Percentiles rank a stretch among this genome's conserved stretches.
Conservation (phyloP, 108 stramenopile genomes). For the Poteriospumella lacustris region DNA sequence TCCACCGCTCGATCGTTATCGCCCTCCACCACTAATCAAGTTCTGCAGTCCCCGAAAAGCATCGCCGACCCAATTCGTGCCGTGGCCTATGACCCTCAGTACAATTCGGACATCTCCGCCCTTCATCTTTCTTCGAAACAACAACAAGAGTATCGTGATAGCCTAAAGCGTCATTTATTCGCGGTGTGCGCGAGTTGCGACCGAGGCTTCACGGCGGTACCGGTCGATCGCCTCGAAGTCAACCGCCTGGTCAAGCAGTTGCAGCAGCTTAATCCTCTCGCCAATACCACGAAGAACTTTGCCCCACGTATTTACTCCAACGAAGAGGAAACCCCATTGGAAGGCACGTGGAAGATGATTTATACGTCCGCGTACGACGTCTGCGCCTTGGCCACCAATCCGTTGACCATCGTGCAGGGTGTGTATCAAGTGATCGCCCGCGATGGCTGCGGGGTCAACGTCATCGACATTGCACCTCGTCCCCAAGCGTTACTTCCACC, state of each 20-base stretch:
- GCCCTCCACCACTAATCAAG: too few species aligned
- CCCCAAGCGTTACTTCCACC: neutral
- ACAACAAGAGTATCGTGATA: too few species aligned
- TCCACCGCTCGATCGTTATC: too few species aligned
- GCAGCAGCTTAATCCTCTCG: neutral
- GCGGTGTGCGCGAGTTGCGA: neutral
- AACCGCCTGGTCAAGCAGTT: neutral
- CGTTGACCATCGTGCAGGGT: neutral
- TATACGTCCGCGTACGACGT: conserved; percentile 16
- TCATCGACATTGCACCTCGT: neutral
- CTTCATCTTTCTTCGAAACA: too few species aligned
- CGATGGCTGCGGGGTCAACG: neutral
- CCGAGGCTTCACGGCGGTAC: conserved; percentile 22
- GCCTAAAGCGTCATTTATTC: neutral
- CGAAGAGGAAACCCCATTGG: neutral
- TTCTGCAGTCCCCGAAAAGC: too few species aligned
- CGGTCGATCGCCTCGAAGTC: neutral
- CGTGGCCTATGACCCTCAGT: too few species aligned
- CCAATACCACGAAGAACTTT: neutral
- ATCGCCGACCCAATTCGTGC: too few species aligned
- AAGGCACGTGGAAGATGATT: neutral
- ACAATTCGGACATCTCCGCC: too few species aligned
- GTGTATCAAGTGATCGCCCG: conserved; percentile 1
- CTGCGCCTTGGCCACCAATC: neutral
- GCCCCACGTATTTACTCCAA: neutral